These are phyloP conservation scores for Auriscalpium vulgare DNA, from an alignment of 768 basidiomycete genomes.

Conservation along the genomic window DNA sequence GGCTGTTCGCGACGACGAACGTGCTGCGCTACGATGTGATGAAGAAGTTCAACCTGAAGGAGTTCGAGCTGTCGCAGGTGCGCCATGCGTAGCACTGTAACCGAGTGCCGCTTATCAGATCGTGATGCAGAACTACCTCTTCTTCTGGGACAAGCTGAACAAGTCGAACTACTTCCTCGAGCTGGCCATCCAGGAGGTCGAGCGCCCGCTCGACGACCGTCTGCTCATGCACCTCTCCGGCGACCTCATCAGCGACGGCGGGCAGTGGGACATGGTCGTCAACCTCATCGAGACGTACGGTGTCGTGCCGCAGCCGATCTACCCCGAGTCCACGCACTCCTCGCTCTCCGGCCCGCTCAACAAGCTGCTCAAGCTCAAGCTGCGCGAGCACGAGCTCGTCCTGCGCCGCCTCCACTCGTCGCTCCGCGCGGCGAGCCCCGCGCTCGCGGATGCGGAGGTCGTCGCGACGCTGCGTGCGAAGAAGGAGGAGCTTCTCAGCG, in stretches of 20 bases:
- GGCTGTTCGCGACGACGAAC: constrained; percentile 92
- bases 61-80: constrained; percentile 89
- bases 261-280: constrained; percentile 91
- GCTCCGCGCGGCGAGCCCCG: constrained; percentile 35
- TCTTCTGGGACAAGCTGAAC: constrained; percentile 97
- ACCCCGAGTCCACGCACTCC: constrained; percentile 82
- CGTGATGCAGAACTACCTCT: constrained; percentile 63
- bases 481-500: constrained; percentile 81
- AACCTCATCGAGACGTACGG: constrained; percentile 70
- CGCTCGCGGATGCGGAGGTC: constrained; percentile 38
- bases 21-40: constrained; percentile 77
- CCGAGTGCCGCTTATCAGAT: not conserved
- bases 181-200: constrained; percentile 71
- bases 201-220: constrained; percentile 75
- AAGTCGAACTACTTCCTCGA: constrained; percentile 92
- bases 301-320: constrained; percentile 73
- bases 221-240: constrained; percentile 68
- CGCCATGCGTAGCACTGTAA: constrained; percentile 7
- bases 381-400: constrained; percentile 83
- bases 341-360: constrained; percentile 68
- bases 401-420: constrained; percentile 57
- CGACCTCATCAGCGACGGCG: constrained; percentile 84
- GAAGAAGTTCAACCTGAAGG: constrained; percentile 76
- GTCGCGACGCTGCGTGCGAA: constrained; percentile 57
- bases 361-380: constrained; percentile 76